Conservation (phyloP, 2,329 filamentous ascomycete species). For the Thelonectria blattea region DNA sequence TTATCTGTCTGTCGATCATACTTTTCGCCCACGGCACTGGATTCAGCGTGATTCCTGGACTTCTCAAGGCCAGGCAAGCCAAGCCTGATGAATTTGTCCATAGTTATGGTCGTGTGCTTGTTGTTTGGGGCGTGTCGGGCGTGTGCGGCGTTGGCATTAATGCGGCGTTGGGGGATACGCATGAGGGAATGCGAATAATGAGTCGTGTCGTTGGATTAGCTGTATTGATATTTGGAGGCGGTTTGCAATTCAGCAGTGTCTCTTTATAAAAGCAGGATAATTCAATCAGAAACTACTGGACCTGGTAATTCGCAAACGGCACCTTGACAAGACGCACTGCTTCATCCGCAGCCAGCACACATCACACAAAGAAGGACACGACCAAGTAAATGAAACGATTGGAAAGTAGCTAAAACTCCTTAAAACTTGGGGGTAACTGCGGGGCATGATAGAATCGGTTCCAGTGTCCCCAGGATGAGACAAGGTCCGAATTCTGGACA, state of each 20-base stretch:
- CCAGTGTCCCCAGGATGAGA: too few relatives aligned
- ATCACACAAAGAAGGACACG: too few relatives aligned
- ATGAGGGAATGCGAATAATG: background rate
- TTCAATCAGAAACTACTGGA: too few relatives aligned
- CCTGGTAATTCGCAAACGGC: too few relatives aligned
- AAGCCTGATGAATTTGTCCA: background rate
- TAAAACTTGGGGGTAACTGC: too few relatives aligned
- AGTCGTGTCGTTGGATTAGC: background rate
- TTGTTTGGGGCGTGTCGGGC: slow-evolving; percentile 4
- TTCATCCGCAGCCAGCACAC: too few relatives aligned
- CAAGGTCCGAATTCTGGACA: too few relatives aligned
- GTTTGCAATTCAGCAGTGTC: background rate
- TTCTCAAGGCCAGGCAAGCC: background rate
- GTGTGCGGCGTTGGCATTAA: background rate
- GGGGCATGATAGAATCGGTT: too few relatives aligned
- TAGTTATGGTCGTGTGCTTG: slow-evolving; percentile 5
- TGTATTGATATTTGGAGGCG: background rate
- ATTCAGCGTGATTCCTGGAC: slow-evolving; percentile 13
- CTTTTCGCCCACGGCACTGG: slow-evolving; percentile 11
- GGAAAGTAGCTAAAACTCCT: too few relatives aligned
- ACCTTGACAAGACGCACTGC: too few relatives aligned
- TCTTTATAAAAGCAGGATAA: background rate
- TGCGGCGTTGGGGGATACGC: background rate
- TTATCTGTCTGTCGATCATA: background rate
- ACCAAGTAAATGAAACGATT: too few relatives aligned